Conservation (phyloP, 306 rosid genomes). For the Cucurbita pepo region DNA sequence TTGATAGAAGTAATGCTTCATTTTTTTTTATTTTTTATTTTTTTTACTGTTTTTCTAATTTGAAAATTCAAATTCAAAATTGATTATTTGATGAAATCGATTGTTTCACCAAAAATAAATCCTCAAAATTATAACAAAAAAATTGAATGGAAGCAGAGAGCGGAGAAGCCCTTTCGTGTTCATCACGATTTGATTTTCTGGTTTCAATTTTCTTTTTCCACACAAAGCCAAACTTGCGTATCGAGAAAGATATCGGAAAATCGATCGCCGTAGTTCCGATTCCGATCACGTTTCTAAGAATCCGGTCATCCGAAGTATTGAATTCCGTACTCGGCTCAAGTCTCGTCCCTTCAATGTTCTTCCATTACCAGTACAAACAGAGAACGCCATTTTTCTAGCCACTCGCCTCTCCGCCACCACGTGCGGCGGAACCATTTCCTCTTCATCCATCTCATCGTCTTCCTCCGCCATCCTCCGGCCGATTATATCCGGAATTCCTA, state of each 20-base stretch:
- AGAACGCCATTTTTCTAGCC: slow-evolving; percentile 55
- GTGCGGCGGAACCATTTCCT: slow-evolving; percentile 67
- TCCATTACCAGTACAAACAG: slow-evolving; percentile 66
- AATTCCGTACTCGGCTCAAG: slow-evolving; percentile 71
- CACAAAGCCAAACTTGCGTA: not conserved
- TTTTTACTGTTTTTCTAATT: not conserved
- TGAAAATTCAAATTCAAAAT: not conserved
- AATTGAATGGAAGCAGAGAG: not conserved
- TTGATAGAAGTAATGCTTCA: not conserved
- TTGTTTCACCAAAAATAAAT: not conserved
- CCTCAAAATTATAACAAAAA: not conserved
- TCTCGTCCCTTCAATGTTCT: slow-evolving; percentile 81
- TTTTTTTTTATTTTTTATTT: not conserved
- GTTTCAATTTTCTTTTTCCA: not conserved
- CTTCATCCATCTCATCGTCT: slow-evolving; percentile 17
- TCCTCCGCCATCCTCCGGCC: not conserved
- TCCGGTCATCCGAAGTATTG: slow-evolving; percentile 79
- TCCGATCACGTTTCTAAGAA: slow-evolving; percentile 42
- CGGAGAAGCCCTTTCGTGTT: not conserved
- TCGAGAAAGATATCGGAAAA: not conserved
- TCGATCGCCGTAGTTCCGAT: not conserved
- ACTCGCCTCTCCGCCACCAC: slow-evolving; percentile 37
- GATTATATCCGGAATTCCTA: slow-evolving; percentile 29
- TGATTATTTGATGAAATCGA: not conserved
- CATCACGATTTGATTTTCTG: not conserved